Evolutionary conservation across 805 yeast species (phyloP), one percentile per base, ranked within the genome.

Genomic region (Cyberlindnera xishuangbannaensis): DNA sequence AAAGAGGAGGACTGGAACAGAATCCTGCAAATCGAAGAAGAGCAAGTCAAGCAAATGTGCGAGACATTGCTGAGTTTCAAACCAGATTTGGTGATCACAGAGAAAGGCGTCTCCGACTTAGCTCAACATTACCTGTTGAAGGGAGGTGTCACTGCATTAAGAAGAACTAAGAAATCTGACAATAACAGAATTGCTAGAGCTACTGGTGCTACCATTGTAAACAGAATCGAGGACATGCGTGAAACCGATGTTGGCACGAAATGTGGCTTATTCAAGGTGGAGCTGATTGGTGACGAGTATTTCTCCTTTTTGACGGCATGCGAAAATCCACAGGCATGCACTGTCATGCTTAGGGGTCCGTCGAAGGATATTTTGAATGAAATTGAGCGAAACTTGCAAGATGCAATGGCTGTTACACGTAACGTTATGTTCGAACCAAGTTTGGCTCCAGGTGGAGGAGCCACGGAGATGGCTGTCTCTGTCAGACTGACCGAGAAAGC

Each of bases 401-500:
- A 92, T 62, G 98, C 99, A 28, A 83, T 92, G 95, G 90, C 96
- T 4, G 98, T 92, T 28, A 79, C 97, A 14, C 77, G 96, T 60
- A 92, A 92, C 55, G 96, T 92, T 22, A 73, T 86, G 70, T 78
- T 90, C 48, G 95, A 90, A 59, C 98, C 99, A 33, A 76, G 88
- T 26, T 72, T 92, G 55, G 73, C 95, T 2, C 99, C 99, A 31
- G 99, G 99, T 51, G 99, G 98, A 41, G 98, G 99, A 51, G 98
- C 99, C 33, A 90, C 97, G 18, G 98, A 92, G 65, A 92, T 92
- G 97, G 97, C 97, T 3, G 87, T 92, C 25, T 72, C 90, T 39
- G 97, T 92, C 19, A 76, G 71, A 45, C 70, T 92, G 40, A 73
- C 95, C 13, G 96, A 88, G 57, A 81, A 76, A 64, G 96, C 97